These are phyloP conservation scores for Trichoderma citrinoviride DNA, from an alignment of 2,329 filamentous ascomycete species.

Conservation along the genomic window DNA sequence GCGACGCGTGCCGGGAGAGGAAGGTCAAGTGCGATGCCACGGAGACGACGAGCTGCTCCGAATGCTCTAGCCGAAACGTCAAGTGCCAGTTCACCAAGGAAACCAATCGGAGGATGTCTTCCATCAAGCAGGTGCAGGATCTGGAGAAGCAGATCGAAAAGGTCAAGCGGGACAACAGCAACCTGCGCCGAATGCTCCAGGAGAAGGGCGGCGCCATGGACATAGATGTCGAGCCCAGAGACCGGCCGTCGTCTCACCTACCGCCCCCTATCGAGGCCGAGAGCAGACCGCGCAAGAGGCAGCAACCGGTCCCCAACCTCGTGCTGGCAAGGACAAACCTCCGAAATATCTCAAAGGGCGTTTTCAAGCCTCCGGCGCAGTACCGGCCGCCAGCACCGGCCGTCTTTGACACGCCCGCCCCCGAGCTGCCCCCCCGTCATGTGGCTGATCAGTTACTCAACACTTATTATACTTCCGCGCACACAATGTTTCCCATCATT, in stretches of 20 bases:
- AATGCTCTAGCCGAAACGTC: conserved; percentile 93
- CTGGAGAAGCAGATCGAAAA: conserved; percentile 86
- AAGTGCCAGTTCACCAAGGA: conserved; percentile 99
- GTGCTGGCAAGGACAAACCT: conserved; percentile 70
- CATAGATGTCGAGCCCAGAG: conserved; percentile 45
- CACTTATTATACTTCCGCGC: conserved; percentile 72
- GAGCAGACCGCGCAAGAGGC: conserved; percentile 61
- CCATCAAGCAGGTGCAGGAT: conserved; percentile 98
- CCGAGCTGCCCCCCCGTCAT: conserved; percentile 67
- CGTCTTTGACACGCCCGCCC: conserved; percentile 52
- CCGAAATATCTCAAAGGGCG: conserved; percentile 68
- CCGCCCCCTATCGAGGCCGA: conserved; percentile 62
- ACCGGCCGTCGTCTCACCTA: conserved; percentile 54
- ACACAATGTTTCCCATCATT: conserved; percentile 78
- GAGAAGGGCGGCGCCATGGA: conserved; percentile 51
- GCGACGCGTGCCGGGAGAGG: conserved; percentile 89
- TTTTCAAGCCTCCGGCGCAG: conserved; percentile 74
- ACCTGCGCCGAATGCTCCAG: conserved; percentile 64
- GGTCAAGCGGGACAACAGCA: conserved; percentile 75
- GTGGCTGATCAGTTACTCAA: conserved; percentile 69
- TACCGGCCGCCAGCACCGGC: conserved; percentile 55
- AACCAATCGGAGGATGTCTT: conserved; percentile 97
- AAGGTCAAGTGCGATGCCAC: conserved; percentile 93
- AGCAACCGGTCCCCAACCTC: conserved; percentile 64
- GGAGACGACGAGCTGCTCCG: conserved; percentile 92